Evolutionary conservation across 352 stramenopile species (phyloP).

Genomic region (Globisporangium camurandrum): DNA sequence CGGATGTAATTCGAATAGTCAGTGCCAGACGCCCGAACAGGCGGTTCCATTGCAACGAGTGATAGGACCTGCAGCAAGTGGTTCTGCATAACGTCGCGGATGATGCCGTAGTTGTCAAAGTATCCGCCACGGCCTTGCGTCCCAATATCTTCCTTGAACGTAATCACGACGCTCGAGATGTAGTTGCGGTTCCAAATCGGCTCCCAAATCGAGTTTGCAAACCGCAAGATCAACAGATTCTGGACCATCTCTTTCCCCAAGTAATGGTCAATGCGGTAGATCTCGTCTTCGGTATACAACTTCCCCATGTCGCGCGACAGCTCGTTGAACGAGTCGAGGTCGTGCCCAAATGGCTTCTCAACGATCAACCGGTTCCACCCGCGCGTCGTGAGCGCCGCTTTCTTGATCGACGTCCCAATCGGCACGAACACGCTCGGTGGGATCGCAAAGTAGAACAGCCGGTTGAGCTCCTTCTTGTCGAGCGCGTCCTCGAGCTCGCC

Average conservation of each 20-base stretch:
- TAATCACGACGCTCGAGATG: conserved; percentile 95
- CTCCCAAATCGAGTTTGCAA: conserved; percentile 97
- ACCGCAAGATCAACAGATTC: conserved; percentile 95
- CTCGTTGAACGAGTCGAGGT: conserved; percentile 90
- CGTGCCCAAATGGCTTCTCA: conserved; percentile 97
- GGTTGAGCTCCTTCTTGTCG: conserved; percentile 53
- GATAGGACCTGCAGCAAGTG: conserved; percentile 98
- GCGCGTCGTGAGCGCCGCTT: conserved; percentile 71
- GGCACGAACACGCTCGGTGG: conserved; percentile 94
- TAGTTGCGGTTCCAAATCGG: conserved; percentile 95
- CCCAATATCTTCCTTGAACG: conserved; percentile 97
- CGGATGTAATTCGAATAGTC: conserved; percentile 91
- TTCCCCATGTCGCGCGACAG: conserved; percentile 83
- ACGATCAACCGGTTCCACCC: conserved; percentile 96
- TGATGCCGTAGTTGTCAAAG: conserved; percentile 98
- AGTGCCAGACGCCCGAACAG: conserved; percentile 74
- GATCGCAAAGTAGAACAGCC: conserved; percentile 97
- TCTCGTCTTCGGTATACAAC: conserved; percentile 81
- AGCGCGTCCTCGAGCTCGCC: conserved; percentile 43
- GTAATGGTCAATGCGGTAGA: conserved; percentile 98
- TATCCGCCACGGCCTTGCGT: conserved; percentile 94
- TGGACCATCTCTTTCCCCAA: conserved; percentile 98
- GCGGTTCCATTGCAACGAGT: conserved; percentile 95
- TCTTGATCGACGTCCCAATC: conserved; percentile 90
- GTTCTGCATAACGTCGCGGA: conserved; percentile 99